A percentile compares a stretch with the other conserved stretches of the same genome.
Conservation (phyloP, 2,329 filamentous ascomycete species). For the Achaetomium macrosporum region DNA sequence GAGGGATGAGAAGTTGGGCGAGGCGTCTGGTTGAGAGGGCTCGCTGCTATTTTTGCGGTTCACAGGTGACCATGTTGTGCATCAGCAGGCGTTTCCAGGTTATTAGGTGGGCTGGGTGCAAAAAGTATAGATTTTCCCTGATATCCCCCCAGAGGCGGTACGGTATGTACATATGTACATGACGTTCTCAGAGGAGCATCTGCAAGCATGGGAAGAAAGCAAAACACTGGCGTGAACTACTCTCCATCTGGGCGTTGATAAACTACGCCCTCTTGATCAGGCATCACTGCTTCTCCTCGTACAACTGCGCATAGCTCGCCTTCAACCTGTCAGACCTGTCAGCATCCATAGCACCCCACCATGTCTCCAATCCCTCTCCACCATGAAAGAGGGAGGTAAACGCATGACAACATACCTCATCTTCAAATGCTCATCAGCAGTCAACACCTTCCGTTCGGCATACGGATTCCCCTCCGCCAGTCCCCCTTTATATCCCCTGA, state of each 20-base stretch:
- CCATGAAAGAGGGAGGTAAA: neutral
- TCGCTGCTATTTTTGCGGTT: neutral
- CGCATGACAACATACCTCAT: constrained; percentile 37
- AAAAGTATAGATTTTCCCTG: neutral
- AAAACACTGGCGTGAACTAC: neutral
- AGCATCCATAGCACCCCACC: neutral
- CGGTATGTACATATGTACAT: neutral
- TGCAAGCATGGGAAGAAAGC: neutral
- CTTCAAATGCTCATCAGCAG: constrained; percentile 57
- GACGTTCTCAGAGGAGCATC: neutral
- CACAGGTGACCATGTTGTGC: neutral
- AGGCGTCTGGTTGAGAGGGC: neutral
- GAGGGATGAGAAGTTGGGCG: constrained; percentile 21
- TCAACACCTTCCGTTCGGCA: constrained; percentile 51
- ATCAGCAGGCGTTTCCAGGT: neutral
- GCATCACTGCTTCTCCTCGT: constrained; percentile 35
- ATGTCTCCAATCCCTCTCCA: too few species aligned
- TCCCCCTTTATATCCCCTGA: constrained; percentile 37
- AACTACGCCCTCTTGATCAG: neutral
- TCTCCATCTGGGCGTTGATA: neutral
- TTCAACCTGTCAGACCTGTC: constrained; percentile 33
- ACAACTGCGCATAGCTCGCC: constrained; percentile 53
- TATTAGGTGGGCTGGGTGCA: neutral
- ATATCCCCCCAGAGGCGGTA: constrained; percentile 1
- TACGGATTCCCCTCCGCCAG: constrained; percentile 38